Percentiles rank a stretch among this genome's conserved stretches.
phyloP scores from a whole-genome alignment of 2,329 filamentous ascomycete genomes.

The Hyphodiscus sp. region DNA sequence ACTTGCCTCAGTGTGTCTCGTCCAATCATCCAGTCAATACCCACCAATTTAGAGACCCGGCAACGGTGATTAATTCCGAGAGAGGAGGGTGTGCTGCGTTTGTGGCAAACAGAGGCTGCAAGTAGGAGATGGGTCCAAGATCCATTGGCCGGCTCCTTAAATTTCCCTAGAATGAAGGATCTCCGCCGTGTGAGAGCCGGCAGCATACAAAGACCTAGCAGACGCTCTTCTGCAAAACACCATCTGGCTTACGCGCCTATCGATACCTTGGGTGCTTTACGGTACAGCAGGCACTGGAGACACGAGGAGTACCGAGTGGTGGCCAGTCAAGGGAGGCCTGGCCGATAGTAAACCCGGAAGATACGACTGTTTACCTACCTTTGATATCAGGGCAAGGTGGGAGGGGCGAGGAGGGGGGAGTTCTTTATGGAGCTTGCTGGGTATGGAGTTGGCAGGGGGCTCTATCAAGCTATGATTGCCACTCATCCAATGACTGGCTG shows the following conservation, averaged over 20 bases:
- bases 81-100: background rate
- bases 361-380: conserved; percentile 16
- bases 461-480: conserved; percentile 11
- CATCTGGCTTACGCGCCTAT: conserved; percentile 3
- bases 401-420: too few species aligned
- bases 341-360: conserved; percentile 15
- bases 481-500: conserved; percentile 8
- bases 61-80: background rate
- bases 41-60: too few species aligned
- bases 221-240: background rate
- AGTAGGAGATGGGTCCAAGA: background rate
- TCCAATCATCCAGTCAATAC: background rate
- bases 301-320: conserved; percentile 18
- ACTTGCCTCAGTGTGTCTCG: background rate
- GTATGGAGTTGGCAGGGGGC: background rate
- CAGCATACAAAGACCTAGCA: background rate
- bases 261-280: conserved; percentile 9
- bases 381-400: conserved; percentile 6
- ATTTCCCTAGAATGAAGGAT: background rate
- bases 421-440: too few species aligned
- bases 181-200: background rate
- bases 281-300: conserved; percentile 5
- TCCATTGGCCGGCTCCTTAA: background rate
- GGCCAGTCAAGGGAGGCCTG: conserved; percentile 9
- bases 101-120: background rate